Percentiles rank a stretch among this genome's conserved stretches.
Evolutionary conservation across 192 early-diverging fungal genomes (phyloP).

Genomic region (Lunasporangiospora selenospora): DNA sequence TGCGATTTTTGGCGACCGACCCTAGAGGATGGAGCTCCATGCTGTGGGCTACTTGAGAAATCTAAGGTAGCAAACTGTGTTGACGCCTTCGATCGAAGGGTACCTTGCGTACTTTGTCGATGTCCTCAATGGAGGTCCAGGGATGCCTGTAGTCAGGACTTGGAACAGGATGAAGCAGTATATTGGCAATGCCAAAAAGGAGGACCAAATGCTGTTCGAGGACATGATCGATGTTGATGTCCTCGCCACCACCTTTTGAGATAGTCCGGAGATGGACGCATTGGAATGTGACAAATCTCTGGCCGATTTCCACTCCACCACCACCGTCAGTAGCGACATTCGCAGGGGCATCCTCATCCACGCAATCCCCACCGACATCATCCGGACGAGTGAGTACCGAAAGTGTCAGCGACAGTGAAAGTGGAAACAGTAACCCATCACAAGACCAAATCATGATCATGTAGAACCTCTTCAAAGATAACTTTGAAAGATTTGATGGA

Average conservation of each 20-base stretch:
- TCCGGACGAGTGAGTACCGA: background rate
- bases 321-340: background rate
- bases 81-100: constrained; percentile 2
- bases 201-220: constrained; percentile 4
- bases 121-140: constrained; percentile 1
- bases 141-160: constrained; percentile 1
- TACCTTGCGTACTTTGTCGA: constrained; percentile 4
- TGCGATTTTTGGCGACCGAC: too few relatives aligned
- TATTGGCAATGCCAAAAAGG: constrained; percentile 3
- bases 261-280: background rate
- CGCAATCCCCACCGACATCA: too few relatives aligned
- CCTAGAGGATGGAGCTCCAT: too few relatives aligned
- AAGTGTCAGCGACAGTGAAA: too few relatives aligned
- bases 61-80: too few relatives aligned
- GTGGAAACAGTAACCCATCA: too few relatives aligned
- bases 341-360: too few relatives aligned
- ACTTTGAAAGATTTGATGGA: constrained; percentile 1
- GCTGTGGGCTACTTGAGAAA: too few relatives aligned
- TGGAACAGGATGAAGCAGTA: constrained; percentile 9
- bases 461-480: constrained; percentile 5
- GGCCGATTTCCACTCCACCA: background rate
- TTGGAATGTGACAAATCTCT: too few relatives aligned
- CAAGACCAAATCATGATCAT: constrained; percentile 6
- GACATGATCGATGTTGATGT: background rate
- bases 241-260: constrained; percentile 4